Percentiles rank a stretch among this genome's conserved stretches.
phyloP scores from a whole-genome alignment of 768 basidiomycete species.

The Ramaria sp. region DNA sequence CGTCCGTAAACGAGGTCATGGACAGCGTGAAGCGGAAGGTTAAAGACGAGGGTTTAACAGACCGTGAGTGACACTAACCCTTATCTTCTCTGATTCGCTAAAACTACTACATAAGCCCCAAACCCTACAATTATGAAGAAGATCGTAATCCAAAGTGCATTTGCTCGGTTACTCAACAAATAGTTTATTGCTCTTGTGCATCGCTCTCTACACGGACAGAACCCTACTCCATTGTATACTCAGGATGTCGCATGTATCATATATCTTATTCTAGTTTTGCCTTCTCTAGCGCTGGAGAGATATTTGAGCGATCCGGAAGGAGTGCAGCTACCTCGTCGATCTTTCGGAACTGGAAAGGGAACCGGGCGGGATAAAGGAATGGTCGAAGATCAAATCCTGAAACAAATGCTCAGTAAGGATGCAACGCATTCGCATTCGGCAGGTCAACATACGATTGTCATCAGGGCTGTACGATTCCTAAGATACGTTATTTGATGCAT shows the following conservation, averaged over 20 bases:
- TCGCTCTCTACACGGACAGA: not conserved
- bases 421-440: too few relatives aligned
- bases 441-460: conserved; percentile 62
- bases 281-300: conserved; percentile 18
- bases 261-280: conserved; percentile 23
- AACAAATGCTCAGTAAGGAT: not conserved
- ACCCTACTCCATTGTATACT: too few relatives aligned
- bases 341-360: conserved; percentile 95
- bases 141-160: conserved; percentile 60
- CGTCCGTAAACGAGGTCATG: conserved; percentile 81
- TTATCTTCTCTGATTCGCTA: not conserved
- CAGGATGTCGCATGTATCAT: too few relatives aligned
- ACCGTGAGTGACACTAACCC: conserved; percentile 47
- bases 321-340: conserved; percentile 78
- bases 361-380: conserved; percentile 90
- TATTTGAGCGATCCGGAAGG: conserved; percentile 57
- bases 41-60: conserved; percentile 74
- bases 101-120: conserved; percentile 34
- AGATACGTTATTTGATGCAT: not conserved
- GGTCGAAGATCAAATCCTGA: conserved; percentile 91
- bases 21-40: conserved; percentile 88
- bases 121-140: conserved; percentile 92
- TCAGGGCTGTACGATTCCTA: conserved; percentile 96
- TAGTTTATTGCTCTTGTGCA: not conserved
- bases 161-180: conserved; percentile 57